Evolutionary conservation across 768 basidiomycete genomes (phyloP).

Genomic region (Boletus rubescentipes): DNA sequence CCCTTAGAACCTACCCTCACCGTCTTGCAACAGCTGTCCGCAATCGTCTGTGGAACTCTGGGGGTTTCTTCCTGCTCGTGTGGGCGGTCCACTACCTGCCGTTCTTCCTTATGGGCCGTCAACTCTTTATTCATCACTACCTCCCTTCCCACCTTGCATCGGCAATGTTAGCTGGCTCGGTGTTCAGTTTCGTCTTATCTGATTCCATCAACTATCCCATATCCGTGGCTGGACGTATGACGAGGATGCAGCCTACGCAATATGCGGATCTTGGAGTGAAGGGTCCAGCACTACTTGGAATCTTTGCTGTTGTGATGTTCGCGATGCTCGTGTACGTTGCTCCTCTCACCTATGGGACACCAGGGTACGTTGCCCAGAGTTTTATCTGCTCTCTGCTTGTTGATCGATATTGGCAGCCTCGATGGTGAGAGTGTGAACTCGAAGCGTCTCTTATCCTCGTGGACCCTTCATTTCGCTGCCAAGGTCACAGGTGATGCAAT

Average conservation of each 20-base stretch:
- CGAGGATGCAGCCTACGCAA: constrained; percentile 47
- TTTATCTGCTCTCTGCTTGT: constrained; percentile 6
- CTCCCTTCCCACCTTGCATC: constrained; percentile 95
- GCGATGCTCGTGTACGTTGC: constrained; percentile 71
- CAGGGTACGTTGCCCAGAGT: constrained; percentile 62
- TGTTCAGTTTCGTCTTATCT: constrained; percentile 86
- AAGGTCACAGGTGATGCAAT: constrained; percentile 50
- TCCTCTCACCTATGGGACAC: constrained; percentile 95
- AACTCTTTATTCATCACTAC: constrained; percentile 97
- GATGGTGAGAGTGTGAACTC: constrained; percentile 83
- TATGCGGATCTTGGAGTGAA: constrained; percentile 78
- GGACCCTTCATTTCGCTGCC: constrained; percentile 92
- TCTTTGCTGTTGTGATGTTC: constrained; percentile 61
- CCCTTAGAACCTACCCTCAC: background rate
- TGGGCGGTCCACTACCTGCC: constrained; percentile 97
- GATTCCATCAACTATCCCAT: constrained; percentile 92
- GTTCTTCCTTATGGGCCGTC: constrained; percentile 97
- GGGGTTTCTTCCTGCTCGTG: constrained; percentile 91
- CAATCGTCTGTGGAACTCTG: constrained; percentile 92
- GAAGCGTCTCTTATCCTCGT: constrained; percentile 79
- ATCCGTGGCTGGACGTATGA: constrained; percentile 70
- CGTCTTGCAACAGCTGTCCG: constrained; percentile 63
- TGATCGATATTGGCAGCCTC: constrained; percentile 50
- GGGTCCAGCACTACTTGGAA: constrained; percentile 61
- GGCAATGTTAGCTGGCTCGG: constrained; percentile 87